Percentiles rank a stretch among this genome's conserved stretches.
Evolutionary conservation across 2,329 filamentous ascomycete species (phyloP).

Genomic region (Paracamarosporium sp.): DNA sequence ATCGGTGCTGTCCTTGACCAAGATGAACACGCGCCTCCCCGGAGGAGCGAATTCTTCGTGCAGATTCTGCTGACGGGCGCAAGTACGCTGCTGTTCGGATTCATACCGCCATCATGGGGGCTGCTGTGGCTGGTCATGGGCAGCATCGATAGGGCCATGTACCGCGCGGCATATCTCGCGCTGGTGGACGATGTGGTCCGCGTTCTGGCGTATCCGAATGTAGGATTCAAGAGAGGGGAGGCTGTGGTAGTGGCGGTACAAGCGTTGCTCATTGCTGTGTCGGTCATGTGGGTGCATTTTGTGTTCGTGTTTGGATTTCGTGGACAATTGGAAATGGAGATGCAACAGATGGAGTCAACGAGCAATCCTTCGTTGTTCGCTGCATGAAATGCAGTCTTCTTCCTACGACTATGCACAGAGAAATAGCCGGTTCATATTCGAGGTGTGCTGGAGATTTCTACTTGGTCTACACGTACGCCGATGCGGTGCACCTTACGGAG

Average conservation of each 20-base stretch:
- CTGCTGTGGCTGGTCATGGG: slow-evolving; percentile 7
- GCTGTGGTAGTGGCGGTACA: slow-evolving; percentile 16
- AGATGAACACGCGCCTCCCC: slow-evolving; percentile 15
- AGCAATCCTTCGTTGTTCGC: too few species aligned
- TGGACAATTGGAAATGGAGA: not conserved
- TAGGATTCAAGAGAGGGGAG: slow-evolving; percentile 17
- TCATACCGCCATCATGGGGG: slow-evolving; percentile 9
- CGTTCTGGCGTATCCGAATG: slow-evolving; percentile 19
- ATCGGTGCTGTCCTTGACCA: slow-evolving; percentile 15
- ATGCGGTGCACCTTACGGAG: too few species aligned
- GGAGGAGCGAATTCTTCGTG: slow-evolving; percentile 21
- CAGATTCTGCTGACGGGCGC: slow-evolving; percentile 13
- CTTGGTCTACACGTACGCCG: too few species aligned
- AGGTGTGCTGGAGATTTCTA: too few species aligned
- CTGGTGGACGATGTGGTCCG: slow-evolving; percentile 27
- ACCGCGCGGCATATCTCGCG: slow-evolving; percentile 21
- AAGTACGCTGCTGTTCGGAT: slow-evolving; percentile 6
- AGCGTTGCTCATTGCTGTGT: not conserved
- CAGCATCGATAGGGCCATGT: slow-evolving; percentile 14
- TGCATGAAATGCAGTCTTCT: too few species aligned
- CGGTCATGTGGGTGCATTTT: slow-evolving; percentile 2
- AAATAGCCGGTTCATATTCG: too few species aligned
- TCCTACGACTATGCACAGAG: too few species aligned
- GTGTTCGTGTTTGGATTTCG: not conserved
- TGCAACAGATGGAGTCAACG: not conserved